Base-by-base conservation (phyloP, 1,284 basidiomycete species). In the Mixia osmundae region DNA sequence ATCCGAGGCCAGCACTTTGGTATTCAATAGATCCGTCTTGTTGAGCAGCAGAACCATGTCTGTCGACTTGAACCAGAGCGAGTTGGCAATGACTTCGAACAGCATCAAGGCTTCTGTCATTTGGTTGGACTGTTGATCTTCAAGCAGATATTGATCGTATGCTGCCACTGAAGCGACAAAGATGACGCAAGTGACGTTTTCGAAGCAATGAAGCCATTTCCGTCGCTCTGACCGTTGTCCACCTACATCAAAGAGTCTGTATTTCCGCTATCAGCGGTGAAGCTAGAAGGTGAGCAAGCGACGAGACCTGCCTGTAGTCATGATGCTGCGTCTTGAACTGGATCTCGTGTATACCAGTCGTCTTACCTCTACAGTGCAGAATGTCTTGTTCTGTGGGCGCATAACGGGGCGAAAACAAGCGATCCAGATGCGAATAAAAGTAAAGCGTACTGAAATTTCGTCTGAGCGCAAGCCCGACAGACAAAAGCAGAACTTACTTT, bases 341-440 rank as follows among this genome's bases (percentile, higher is more conserved):
- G 1, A 80, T 91, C 57, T 91, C 83, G n/a, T 75, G 80, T 52
- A 94, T 91, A 23, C 85, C 83, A 18, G 79, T 80, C 24, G 83
- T 87, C 47, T 82, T 73, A 36, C 76, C 76, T 41, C 82, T 66
- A 44, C 74, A 75, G 24, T 72, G 73, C 25, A 91, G 69, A 44
- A 91, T 85, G 40, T 51, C 63, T 35, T 78, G 72, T 43, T 78
- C 70, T 1, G 65, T 69, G 3, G 85, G 85, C 28, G 58, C 53
- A 51, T 79, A 94, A 51, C 1, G 26, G 16, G 33, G 28, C n/a
- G 23, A 10, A 26, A 44, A 44, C n/a, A 44, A 32, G 3, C 40
- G 23, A 14, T 38, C 39, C 16, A 94, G 59, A 36, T 76, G 65
- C 1, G 68, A 57, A 53, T 72, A 87, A 59, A 82, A 89, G 59